A percentile compares a stretch with the other conserved stretches of the same genome.
phyloP scores from a whole-genome alignment of 1,284 basidiomycete genomes.

The Irpex sp. region DNA sequence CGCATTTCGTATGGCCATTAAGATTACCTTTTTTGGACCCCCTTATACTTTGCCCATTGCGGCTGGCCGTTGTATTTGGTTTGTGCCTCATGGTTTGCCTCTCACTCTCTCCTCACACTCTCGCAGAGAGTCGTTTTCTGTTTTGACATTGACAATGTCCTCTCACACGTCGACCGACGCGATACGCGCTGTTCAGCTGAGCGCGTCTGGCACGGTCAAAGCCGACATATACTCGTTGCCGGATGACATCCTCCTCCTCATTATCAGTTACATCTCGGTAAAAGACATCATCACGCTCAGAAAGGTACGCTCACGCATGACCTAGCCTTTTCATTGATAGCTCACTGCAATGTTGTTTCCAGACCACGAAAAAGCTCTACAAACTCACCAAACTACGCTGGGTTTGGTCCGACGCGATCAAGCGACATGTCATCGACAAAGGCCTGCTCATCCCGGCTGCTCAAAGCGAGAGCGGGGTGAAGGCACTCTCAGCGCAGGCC shows the following conservation, averaged over 20 bases:
- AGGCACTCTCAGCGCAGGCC: conserved; percentile 26
- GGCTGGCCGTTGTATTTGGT: background rate
- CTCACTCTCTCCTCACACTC: background rate
- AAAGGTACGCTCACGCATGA: conserved; percentile 22
- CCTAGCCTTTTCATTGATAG: conserved; percentile 1
- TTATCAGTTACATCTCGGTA: conserved; percentile 28
- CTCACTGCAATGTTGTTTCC: background rate
- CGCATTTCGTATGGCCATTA: background rate
- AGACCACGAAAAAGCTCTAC: conserved; percentile 29
- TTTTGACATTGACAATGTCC: background rate
- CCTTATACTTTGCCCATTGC: background rate
- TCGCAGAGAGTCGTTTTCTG: background rate
- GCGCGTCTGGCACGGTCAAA: background rate
- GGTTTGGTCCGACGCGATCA: conserved; percentile 33
- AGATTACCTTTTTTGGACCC: background rate
- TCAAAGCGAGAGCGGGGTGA: conserved; percentile 18
- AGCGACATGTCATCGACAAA: conserved; percentile 28
- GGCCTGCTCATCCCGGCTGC: conserved; percentile 29
- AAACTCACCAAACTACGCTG: conserved; percentile 30
- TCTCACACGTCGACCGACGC: background rate
- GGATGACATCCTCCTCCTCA: conserved; percentile 31
- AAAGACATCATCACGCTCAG: conserved; percentile 30
- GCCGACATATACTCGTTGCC: conserved; percentile 20
- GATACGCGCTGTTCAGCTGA: background rate
- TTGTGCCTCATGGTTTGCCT: background rate